Evolutionary conservation across 257 asterid species (phyloP), one percentile per base, ranked within the genome.

Genomic region (Solanum clarkiae): DNA sequence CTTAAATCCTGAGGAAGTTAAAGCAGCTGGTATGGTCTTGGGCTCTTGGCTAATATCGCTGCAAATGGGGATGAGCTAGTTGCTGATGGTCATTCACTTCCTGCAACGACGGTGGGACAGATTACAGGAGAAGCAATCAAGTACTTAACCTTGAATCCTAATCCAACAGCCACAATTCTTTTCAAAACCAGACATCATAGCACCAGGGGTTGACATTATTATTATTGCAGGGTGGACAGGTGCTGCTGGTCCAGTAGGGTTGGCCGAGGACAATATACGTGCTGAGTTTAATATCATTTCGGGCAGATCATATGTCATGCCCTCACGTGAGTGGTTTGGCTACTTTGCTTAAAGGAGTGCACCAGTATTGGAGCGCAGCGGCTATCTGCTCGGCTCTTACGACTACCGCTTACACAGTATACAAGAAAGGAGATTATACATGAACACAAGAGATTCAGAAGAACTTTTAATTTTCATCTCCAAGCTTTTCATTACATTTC

Each of bases 251-350:
- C 95, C 95, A 10, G 89, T 94, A 2, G 93, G 90, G 47, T 90
- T 91, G 77, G 87, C 80, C 44, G 84, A 80, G 85, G 95, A 92
- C 86, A 63, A 86, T 0, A 83, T 93, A 84, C 89, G 45, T 65
- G 85, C 91, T 44, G 83, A 57, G n/a, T 92, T 89, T 91, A 92
- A 92, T 87, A 91, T 92, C 84, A 71, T 91, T 86, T 91, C 95
- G 10, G 94, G 95, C 10, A 92, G 94, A 32, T 92, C 95, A n/a
- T 59, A 92, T 92, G 93, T 90, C 95, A 24, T 91, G 93, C 85
- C 95, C 93, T 5, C 95, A 92, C 85, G 88, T 91, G 11, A 91
- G 93, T 55, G 95, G 93, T 13, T 59, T 92, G 82, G 93, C 93
- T 2, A 93, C 93, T 0, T 85, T 92, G 80, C 62, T 92, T 10